Evolutionary conservation across 768 basidiomycete species (phyloP).

Genomic region (Daedalea quercina): DNA sequence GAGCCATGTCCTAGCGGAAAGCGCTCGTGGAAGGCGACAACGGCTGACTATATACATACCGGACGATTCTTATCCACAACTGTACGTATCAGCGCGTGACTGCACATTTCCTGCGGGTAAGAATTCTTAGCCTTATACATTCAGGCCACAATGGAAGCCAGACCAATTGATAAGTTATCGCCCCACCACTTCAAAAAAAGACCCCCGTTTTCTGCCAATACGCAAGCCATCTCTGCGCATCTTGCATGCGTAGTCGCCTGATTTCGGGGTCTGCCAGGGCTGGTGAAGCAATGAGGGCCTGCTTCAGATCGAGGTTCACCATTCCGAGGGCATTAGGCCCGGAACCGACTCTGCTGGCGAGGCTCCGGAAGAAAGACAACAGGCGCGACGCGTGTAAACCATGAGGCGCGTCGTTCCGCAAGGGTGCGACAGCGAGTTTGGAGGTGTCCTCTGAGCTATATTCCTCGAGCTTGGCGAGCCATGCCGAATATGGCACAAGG

Average conservation of each 20-base stretch:
- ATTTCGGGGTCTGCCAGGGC: background rate
- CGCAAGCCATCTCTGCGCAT: conserved; percentile 28
- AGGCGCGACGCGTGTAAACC: background rate
- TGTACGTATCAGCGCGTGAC: too few relatives aligned
- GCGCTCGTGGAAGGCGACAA: too few relatives aligned
- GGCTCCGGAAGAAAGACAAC: background rate
- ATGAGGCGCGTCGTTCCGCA: background rate
- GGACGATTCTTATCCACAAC: too few relatives aligned
- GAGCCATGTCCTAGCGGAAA: too few relatives aligned
- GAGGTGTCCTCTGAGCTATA: too few relatives aligned
- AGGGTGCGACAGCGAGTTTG: background rate
- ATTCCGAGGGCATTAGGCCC: background rate
- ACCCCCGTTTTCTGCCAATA: conserved; percentile 25
- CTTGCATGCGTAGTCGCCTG: background rate
- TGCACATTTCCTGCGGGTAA: too few relatives aligned
- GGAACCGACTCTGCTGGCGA: background rate
- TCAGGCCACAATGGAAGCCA: too few relatives aligned
- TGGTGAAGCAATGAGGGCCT: background rate
- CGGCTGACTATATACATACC: too few relatives aligned
- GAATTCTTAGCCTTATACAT: too few relatives aligned
- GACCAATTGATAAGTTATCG: too few relatives aligned
- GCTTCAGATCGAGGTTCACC: background rate
- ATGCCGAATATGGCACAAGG: background rate
- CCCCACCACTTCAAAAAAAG: background rate
- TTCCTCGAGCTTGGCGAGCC: background rate